Percentiles rank a stretch among this genome's conserved stretches.
Evolutionary conservation across 1,139 yeast genomes (phyloP).

Genomic region (Martiniozyma asiatica): DNA sequence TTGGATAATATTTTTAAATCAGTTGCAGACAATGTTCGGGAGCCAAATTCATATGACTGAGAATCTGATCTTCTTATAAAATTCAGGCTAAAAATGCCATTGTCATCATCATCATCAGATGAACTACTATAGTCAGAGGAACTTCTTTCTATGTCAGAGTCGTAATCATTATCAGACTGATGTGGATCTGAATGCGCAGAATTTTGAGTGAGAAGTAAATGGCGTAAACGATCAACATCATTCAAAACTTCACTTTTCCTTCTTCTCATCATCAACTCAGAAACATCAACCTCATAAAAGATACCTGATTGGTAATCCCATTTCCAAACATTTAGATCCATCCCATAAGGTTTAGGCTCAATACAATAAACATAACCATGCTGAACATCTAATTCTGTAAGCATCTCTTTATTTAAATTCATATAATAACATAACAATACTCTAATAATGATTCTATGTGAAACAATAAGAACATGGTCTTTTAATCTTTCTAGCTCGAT

Average conservation of each 20-base stretch:
- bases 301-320: slow-evolving; percentile 22
- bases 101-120: slow-evolving; percentile 24
- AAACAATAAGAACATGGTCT: slow-evolving; percentile 22
- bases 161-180: slow-evolving; percentile 25
- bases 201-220: slow-evolving; percentile 24
- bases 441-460: slow-evolving; percentile 24
- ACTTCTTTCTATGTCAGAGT: slow-evolving; percentile 17
- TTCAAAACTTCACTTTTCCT: slow-evolving; percentile 15
- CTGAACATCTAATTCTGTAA: slow-evolving; percentile 25
- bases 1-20: too few species aligned
- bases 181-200: slow-evolving; percentile 53
- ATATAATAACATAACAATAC: slow-evolving; percentile 24
- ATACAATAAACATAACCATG: slow-evolving; percentile 23
- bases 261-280: slow-evolving; percentile 21
- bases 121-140: too few species aligned
- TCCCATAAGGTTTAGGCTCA: slow-evolving; percentile 26
- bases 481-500: slow-evolving; percentile 23
- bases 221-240: slow-evolving; percentile 11
- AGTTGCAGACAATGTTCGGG: neutral
- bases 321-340: slow-evolving; percentile 24
- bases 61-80: slow-evolving; percentile 18
- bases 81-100: slow-evolving; percentile 13
- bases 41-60: slow-evolving; percentile 20
- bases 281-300: slow-evolving; percentile 24
- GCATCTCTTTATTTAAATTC: slow-evolving; percentile 23